Conservation (phyloP, 75 land plant species). For the Sequoiadendron giganteum region DNA sequence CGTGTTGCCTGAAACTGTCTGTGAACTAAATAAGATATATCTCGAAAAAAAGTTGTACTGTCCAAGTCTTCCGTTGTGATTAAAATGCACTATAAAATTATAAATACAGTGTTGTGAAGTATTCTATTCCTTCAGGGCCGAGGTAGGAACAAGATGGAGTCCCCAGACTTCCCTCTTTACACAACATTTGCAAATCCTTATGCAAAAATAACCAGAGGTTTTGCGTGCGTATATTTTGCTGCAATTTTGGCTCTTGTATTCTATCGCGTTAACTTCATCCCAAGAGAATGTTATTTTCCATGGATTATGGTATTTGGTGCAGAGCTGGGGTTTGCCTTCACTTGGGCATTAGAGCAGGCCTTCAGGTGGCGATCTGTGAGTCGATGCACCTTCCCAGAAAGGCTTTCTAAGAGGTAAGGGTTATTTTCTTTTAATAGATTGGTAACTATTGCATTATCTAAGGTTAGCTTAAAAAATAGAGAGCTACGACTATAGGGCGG, state of each 20-base stretch:
- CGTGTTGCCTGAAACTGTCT: no score
- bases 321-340: slow-evolving; percentile 41
- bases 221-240: neutral
- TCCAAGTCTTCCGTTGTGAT: no score
- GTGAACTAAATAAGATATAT: no score
- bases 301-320: slow-evolving; percentile 10
- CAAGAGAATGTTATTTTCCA: neutral
- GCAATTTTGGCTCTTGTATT: neutral
- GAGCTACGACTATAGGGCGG: slow-evolving; percentile 47
- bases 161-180: neutral
- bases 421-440: slow-evolving; percentile 26
- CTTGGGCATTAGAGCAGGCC: slow-evolving; percentile 35
- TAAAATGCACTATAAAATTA: no score
- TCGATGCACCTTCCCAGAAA: slow-evolving; percentile 21
- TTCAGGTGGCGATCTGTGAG: neutral
- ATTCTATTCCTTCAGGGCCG: no score
- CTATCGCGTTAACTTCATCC: neutral
- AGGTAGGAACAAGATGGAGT: neutral
- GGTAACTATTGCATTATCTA: slow-evolving; percentile 49
- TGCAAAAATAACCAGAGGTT: neutral
- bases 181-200: neutral
- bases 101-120: no score
- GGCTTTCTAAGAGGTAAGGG: neutral
- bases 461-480: slow-evolving; percentile 45
- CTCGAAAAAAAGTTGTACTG: no score